These are phyloP conservation scores for Pythium guiyangense DNA, from an alignment of 352 stramenopile genomes.

Conservation along the genomic window DNA sequence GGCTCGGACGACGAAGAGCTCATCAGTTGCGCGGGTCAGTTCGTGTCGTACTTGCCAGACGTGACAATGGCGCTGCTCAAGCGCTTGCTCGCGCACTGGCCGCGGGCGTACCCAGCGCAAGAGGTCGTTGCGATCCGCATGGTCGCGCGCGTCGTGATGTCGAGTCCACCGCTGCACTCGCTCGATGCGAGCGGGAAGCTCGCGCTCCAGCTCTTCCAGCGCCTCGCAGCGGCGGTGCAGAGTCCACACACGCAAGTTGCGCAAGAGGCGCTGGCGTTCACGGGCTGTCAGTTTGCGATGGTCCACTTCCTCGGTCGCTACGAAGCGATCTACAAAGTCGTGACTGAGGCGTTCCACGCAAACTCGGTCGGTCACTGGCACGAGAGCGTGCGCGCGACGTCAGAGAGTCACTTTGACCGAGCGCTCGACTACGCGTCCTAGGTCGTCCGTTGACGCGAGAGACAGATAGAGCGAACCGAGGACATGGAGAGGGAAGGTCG, in stretches of 20 bases:
- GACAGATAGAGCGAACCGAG: neutral
- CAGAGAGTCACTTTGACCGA: slow-evolving; percentile 68
- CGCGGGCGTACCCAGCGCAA: slow-evolving; percentile 54
- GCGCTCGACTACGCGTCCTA: slow-evolving; percentile 67
- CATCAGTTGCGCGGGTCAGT: slow-evolving; percentile 76
- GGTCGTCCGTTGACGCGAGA: too few species aligned
- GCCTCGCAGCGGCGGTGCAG: slow-evolving; percentile 48
- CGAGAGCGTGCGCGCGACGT: slow-evolving; percentile 56
- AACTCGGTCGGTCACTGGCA: slow-evolving; percentile 73
- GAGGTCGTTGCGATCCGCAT: slow-evolving; percentile 78
- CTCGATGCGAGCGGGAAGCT: slow-evolving; percentile 28
- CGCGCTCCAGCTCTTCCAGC: slow-evolving; percentile 50
- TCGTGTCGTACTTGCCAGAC: slow-evolving; percentile 78
- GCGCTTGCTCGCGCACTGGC: slow-evolving; percentile 59
- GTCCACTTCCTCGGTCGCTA: slow-evolving; percentile 70
- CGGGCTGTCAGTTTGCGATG: slow-evolving; percentile 74
- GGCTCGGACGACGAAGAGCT: slow-evolving; percentile 83
- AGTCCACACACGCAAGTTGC: slow-evolving; percentile 67
- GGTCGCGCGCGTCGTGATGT: slow-evolving; percentile 83
- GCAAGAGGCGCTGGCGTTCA: slow-evolving; percentile 80
- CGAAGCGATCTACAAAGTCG: slow-evolving; percentile 50
- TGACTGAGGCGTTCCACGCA: slow-evolving; percentile 60
- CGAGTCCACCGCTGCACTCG: slow-evolving; percentile 53
- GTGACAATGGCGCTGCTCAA: slow-evolving; percentile 45
- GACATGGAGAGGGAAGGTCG: neutral